Percentiles rank a stretch among this genome's conserved stretches.
These are phyloP conservation scores for Fomes fomentarius DNA, from an alignment of 1,284 basidiomycete genomes.

Conservation along the genomic window DNA sequence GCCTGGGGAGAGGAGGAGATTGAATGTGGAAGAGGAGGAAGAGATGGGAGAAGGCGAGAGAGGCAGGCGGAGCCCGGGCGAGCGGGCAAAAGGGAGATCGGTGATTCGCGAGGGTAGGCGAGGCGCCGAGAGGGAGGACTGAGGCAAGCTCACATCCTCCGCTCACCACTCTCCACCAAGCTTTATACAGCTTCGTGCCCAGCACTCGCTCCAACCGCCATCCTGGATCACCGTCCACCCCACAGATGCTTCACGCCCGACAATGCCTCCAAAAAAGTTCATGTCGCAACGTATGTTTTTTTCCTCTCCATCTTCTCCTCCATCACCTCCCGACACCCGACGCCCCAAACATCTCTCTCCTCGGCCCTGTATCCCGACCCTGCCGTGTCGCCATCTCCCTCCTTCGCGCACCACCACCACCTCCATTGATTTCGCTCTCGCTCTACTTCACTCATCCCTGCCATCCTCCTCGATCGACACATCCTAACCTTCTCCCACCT, in stretches of 20 bases:
- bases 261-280: conserved; percentile 38
- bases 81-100: not conserved
- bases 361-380: conserved; percentile 12
- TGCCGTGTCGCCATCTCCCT: conserved; percentile 1
- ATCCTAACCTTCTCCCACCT: conserved; percentile 13
- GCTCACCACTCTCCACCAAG: conserved; percentile 8
- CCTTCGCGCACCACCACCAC: conserved; percentile 7
- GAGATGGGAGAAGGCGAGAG: conserved; percentile 7
- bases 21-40: conserved; percentile 6
- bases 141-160: not conserved
- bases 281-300: conserved; percentile 33
- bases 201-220: conserved; percentile 26
- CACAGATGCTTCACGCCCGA: conserved; percentile 35
- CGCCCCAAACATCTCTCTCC: conserved; percentile 17
- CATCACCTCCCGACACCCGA: conserved; percentile 10
- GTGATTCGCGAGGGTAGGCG: conserved; percentile 3
- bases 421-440: conserved; percentile 6
- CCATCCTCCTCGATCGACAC: conserved; percentile 5
- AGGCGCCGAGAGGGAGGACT: not conserved
- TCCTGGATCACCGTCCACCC: conserved; percentile 32
- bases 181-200: conserved; percentile 28
- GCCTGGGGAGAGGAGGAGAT: not conserved
- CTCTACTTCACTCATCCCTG: conserved; percentile 10
- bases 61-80: conserved; percentile 13
- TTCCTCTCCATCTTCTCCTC: conserved; percentile 7